phyloP scores from a whole-genome alignment of 2,329 filamentous ascomycete species.

The Aspergillus sergii region DNA sequence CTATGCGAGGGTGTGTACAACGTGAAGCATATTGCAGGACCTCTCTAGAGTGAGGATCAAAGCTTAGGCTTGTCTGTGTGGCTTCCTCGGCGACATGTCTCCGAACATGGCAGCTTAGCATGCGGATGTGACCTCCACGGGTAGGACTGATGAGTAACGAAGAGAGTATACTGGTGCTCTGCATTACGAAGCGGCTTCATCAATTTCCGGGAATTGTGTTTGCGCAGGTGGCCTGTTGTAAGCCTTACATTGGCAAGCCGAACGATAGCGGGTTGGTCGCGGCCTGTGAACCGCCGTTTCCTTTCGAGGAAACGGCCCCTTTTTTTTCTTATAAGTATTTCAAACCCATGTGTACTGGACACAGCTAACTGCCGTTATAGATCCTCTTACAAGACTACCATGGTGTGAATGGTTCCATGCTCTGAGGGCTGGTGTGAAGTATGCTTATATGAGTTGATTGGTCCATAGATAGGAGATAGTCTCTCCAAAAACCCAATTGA shows the following conservation, averaged over 20 bases:
- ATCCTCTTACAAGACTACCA: background rate
- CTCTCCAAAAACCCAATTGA: background rate
- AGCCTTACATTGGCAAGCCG: slow-evolving; percentile 13
- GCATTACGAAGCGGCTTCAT: slow-evolving; percentile 12
- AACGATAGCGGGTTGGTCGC: slow-evolving; percentile 15
- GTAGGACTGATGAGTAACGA: slow-evolving; percentile 19
- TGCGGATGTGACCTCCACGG: slow-evolving; percentile 12
- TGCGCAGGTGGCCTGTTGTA: slow-evolving; percentile 12
- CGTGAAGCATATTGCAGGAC: slow-evolving; percentile 59
- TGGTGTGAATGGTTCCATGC: background rate
- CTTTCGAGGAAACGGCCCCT: slow-evolving; percentile 30
- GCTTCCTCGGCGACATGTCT: slow-evolving; percentile 22
- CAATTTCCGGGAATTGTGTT: slow-evolving; percentile 7
- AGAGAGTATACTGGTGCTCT: slow-evolving; percentile 17
- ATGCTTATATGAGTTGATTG: background rate
- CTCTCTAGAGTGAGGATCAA: slow-evolving; percentile 93
- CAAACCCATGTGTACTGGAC: slow-evolving; percentile 9
- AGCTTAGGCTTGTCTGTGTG: slow-evolving; percentile 82
- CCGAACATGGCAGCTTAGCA: slow-evolving; percentile 5
- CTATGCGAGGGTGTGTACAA: slow-evolving; percentile 18
- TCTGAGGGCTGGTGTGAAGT: background rate
- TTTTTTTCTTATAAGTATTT: slow-evolving; percentile 45
- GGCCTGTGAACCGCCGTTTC: slow-evolving; percentile 31
- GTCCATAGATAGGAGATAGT: background rate
- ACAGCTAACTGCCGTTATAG: slow-evolving; percentile 34